phyloP scores from a whole-genome alignment of 2,329 filamentous ascomycete genomes.

The Colletotrichum spinosum region DNA sequence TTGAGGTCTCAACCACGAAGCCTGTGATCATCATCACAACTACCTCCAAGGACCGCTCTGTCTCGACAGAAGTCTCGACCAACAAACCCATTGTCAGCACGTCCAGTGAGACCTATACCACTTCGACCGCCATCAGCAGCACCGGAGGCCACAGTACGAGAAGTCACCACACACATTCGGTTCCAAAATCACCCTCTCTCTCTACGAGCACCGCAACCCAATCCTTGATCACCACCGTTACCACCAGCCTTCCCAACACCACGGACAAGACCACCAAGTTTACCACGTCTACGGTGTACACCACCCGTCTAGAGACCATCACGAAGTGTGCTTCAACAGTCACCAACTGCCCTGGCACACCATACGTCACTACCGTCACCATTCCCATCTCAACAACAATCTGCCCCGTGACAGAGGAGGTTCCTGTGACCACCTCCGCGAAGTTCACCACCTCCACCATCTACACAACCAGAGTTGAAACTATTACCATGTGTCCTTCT shows the following conservation, averaged over 20 bases:
- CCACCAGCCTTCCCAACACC: constrained; percentile 12
- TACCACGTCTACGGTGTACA: constrained; percentile 51
- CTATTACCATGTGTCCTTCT: constrained; percentile 66
- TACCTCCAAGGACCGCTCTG: background rate
- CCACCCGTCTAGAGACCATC: constrained; percentile 61
- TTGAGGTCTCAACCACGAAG: constrained; percentile 3
- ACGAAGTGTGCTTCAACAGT: constrained; percentile 63
- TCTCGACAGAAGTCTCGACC: no score
- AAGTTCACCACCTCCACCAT: constrained; percentile 47
- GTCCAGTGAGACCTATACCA: constrained; percentile 3
- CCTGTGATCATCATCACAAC: background rate
- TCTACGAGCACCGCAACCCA: constrained; percentile 3
- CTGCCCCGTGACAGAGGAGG: constrained; percentile 50
- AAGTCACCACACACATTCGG: constrained; percentile 1
- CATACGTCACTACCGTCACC: constrained; percentile 50
- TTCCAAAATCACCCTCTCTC: constrained; percentile 28
- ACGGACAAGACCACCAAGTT: constrained; percentile 23
- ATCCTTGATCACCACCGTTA: constrained; percentile 1
- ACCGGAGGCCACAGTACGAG: constrained; percentile 4
- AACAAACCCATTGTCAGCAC: background rate
- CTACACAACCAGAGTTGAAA: constrained; percentile 58
- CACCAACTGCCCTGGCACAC: constrained; percentile 48
- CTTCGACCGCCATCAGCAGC: constrained; percentile 6
- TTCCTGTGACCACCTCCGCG: background rate
- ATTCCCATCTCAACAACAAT: constrained; percentile 53